A percentile compares a stretch with the other conserved stretches of the same genome.
Conservation (phyloP, 2,329 filamentous ascomycete genomes). For the Paracoccidioides lutzii region DNA sequence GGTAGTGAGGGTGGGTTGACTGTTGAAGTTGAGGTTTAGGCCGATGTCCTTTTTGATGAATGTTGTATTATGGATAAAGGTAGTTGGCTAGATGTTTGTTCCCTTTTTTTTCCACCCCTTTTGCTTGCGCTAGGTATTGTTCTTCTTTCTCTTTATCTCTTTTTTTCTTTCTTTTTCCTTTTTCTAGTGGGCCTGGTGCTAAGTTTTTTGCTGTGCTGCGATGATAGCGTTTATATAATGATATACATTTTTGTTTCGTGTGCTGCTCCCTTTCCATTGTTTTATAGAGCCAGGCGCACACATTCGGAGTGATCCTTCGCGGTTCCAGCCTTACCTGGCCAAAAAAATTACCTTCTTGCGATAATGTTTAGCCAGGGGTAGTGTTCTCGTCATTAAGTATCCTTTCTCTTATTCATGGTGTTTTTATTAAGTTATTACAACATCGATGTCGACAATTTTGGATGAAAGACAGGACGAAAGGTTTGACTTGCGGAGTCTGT, state of each 20-base stretch:
- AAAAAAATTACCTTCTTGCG: no score
- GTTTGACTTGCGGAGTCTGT: no score
- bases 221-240: neutral
- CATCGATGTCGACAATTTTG: no score
- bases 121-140: neutral
- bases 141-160: neutral
- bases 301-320: no score
- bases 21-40: constrained; percentile 13
- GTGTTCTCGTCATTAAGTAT: no score
- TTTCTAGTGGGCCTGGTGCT: neutral
- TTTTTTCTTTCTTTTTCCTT: neutral
- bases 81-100: neutral
- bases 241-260: neutral
- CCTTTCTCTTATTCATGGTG: no score
- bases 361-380: no score
- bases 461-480: no score
- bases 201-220: neutral
- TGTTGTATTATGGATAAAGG: neutral
- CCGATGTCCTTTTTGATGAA: neutral
- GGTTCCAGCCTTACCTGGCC: no score
- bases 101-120: neutral
- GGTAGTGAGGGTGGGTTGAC: constrained; percentile 7
- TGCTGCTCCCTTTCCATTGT: neutral
- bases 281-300: neutral
- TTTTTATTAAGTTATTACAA: no score